A percentile compares a stretch with the other conserved stretches of the same genome.
phyloP scores from a whole-genome alignment of 2,329 filamentous ascomycete species.

The Alternaria conjuncta region DNA sequence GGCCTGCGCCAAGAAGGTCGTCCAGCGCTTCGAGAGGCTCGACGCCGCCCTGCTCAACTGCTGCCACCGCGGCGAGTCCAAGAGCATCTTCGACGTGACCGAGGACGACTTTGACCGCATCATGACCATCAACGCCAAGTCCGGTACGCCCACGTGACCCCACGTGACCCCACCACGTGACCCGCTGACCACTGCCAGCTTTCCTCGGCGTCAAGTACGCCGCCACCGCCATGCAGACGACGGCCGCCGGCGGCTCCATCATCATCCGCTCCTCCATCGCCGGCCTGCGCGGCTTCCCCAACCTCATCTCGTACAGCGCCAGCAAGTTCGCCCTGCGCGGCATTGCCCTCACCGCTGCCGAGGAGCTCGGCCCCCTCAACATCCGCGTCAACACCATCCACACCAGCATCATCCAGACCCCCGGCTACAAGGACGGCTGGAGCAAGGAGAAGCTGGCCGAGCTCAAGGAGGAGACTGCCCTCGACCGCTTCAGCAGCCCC shows the following conservation, averaged over 20 bases:
- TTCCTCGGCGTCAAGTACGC: slow-evolving; percentile 49
- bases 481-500: slow-evolving; percentile 46
- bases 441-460: slow-evolving; percentile 43
- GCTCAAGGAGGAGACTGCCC: slow-evolving; percentile 40
- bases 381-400: slow-evolving; percentile 53
- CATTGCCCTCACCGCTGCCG: slow-evolving; percentile 48
- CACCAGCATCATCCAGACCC: slow-evolving; percentile 48
- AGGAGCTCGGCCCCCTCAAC: slow-evolving; percentile 46
- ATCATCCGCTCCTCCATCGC: slow-evolving; percentile 50
- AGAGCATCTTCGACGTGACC: slow-evolving; percentile 46
- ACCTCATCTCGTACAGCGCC: slow-evolving; percentile 45
- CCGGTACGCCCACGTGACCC: slow-evolving; percentile 32
- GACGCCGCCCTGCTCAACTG: slow-evolving; percentile 40
- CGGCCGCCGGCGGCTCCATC: slow-evolving; percentile 46
- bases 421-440: slow-evolving; percentile 47
- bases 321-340: slow-evolving; percentile 50
- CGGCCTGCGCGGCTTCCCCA: slow-evolving; percentile 48
- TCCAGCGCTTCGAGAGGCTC: slow-evolving; percentile 36
- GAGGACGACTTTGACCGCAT: slow-evolving; percentile 47
- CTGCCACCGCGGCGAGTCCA: slow-evolving; percentile 32
- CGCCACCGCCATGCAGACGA: slow-evolving; percentile 40
- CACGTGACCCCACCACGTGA: neutral
- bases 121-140: slow-evolving; percentile 49
- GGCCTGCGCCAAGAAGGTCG: slow-evolving; percentile 27
- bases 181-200: slow-evolving; percentile 19